Evolutionary conservation across 1,139 yeast species (phyloP), one percentile per base, ranked within the genome.

Genomic region (Lodderomyces oxycetoniae): DNA sequence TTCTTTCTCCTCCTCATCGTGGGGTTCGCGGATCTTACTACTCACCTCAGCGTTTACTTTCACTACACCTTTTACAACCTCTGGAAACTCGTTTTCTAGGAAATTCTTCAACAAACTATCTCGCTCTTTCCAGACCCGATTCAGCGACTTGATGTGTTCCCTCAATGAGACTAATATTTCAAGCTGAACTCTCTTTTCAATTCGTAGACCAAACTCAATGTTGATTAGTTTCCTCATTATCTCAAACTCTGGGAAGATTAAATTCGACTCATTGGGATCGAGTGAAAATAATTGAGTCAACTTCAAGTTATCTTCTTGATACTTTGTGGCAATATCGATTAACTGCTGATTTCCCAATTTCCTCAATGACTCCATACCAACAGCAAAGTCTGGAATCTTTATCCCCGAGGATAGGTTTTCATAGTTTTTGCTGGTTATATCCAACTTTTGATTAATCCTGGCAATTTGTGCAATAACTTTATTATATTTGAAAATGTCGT

Each of bases 61-160:
- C 27, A 56, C 63, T 6, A 68, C 61, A 20, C 55, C 55, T 4
- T 47, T 52, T 21, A 59, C 47, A 4, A 68, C 58, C 10, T 49
- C 51, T 3, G 49, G 44, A 32, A 70, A 50, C 26, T 60, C 59
- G 9, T 50, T 53, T 4, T 50, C 50, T 28, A 73, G 41, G 42
- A 71, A 72, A 28, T 55, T 59, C 20, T 59, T 55, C 45, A 73
- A 55, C 10, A 56, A 55, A 14, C 52, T 50, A 40, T 69, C 72
- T 35, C 72, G 50, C 2, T 52, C 40, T 5, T 55, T 57, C 77
- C 78, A 71, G 39, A 61, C 60, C 33, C 52, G 56, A 40, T 63
- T 68, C 24, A 58, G 53, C 7, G 53, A 49, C 3, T 48, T 45
- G 17, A 65, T 47, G 30, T 61, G 67, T 33, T 53, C 50, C 38